Evolutionary conservation across 2,329 filamentous ascomycete species (phyloP), one percentile per base, ranked within the genome.

Genomic region (Colletotrichum horii): DNA sequence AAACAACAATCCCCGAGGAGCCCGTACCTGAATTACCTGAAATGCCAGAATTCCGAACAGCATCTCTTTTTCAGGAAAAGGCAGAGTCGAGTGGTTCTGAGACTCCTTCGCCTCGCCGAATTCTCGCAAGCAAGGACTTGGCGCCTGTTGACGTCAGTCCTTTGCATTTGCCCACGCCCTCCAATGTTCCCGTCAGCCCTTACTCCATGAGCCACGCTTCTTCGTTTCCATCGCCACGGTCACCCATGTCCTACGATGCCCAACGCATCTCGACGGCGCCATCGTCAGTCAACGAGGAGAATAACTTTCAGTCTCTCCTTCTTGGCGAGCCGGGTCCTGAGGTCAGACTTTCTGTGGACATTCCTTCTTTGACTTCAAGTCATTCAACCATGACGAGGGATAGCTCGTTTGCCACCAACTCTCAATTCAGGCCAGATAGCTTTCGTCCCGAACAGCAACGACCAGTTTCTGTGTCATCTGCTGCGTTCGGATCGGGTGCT

Each of bases 331-430:
- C 93, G 24, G 93, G 93, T 0, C 94, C 93, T 0, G 94, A 95
- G 79, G 86, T 92, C 8, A 91, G 94, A 62, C 90, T 94, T 43
- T 96, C 94, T 1, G 88, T 93, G 36, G 94, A 95, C 78, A 92
- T 95, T 16, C 94, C 94, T 4, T 96, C 94, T 3, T 84, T 90
- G 78, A 94, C 93, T 2, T 95, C 93, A 80, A 95, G 93, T 81
- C 92, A 93, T 78, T 96, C 94, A 12, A 95, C 93, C 12, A 95
- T 93, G 91, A 94, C 93, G 8, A 90, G 92, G 61, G 92, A 94
- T 78, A 94, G 93, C 79, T 86, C 86, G 43, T 88, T 89, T 60
- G 72, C 79, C 75, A 78, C 83, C 76, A 83, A 83, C 79, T 86
- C 87, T 77, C 87, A 89, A 38, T 87, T 89, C 76, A 87, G 88